These are phyloP conservation scores for Candida loeiensis DNA, from an alignment of 805 yeast species.

Conservation along the genomic window DNA sequence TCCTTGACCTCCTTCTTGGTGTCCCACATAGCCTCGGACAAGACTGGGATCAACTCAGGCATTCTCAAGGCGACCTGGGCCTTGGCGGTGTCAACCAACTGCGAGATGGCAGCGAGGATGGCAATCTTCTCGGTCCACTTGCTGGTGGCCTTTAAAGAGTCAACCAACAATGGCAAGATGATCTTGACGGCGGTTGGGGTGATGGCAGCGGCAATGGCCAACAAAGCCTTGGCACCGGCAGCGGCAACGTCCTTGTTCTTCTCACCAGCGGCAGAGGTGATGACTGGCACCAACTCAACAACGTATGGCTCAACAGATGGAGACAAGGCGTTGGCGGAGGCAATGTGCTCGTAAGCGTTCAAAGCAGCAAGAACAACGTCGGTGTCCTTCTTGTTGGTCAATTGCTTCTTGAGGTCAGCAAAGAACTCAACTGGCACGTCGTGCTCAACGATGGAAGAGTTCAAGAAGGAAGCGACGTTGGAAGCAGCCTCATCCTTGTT, in stretches of 20 bases:
- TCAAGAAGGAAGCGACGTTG: conserved; percentile 88
- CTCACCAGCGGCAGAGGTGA: conserved; percentile 84
- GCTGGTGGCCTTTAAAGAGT: conserved; percentile 64
- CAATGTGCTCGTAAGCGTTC: conserved; percentile 80
- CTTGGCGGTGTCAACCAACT: conserved; percentile 91
- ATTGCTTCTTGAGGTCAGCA: conserved; percentile 66
- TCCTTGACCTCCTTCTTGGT: conserved; percentile 97
- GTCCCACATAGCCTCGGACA: conserved; percentile 99
- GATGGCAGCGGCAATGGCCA: conserved; percentile 73
- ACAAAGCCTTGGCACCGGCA: conserved; percentile 71
- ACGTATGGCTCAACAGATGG: conserved; percentile 96
- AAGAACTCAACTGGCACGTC: conserved; percentile 93
- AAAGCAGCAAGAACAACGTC: conserved; percentile 70
- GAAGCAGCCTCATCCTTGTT: conserved; percentile 81
- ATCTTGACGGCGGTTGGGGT: conserved; percentile 94
- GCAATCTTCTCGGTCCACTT: conserved; percentile 99
- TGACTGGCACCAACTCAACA: conserved; percentile 68
- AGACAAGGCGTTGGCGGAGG: conserved; percentile 70
- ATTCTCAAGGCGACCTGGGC: conserved; percentile 96
- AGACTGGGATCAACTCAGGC: conserved; percentile 98
- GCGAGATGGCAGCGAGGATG: conserved; percentile 77
- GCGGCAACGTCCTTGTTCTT: conserved; percentile 74
- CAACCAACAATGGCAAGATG: conserved; percentile 75
- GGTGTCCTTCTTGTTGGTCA: conserved; percentile 75
- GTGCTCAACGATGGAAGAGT: conserved; percentile 97